Percentiles rank a stretch among this genome's conserved stretches.
phyloP scores from a whole-genome alignment of 257 asterid species.

The Fraxinus anomala region DNA sequence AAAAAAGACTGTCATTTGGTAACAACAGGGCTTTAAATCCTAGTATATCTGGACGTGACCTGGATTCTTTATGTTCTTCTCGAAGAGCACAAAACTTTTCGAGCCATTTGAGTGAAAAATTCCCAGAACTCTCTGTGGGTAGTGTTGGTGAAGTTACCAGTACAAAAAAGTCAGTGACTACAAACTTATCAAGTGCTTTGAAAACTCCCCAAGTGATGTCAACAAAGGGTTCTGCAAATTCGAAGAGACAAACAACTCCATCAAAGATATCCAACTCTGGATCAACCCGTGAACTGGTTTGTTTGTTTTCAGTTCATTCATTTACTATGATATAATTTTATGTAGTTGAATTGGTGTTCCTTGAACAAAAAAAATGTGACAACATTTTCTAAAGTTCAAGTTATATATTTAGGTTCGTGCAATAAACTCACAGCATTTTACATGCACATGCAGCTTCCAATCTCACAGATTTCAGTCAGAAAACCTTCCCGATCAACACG shows the following conservation, averaged over 20 bases:
- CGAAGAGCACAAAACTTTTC: constrained; percentile 42
- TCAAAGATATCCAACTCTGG: constrained; percentile 75
- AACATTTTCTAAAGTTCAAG: not conserved
- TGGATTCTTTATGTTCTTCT: constrained; percentile 55
- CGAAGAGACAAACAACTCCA: constrained; percentile 54
- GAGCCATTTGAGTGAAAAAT: constrained; percentile 43
- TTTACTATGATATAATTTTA: not conserved
- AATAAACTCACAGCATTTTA: constrained; percentile 5
- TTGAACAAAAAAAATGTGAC: not conserved
- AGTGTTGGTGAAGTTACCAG: constrained; percentile 49
- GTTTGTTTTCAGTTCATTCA: constrained; percentile 23
- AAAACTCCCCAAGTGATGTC: constrained; percentile 46
- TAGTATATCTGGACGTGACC: constrained; percentile 78
- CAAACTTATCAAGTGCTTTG: constrained; percentile 42
- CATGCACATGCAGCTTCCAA: constrained; percentile 68
- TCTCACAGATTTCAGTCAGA: constrained; percentile 70
- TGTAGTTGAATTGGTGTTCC: not conserved
- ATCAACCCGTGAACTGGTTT: constrained; percentile 91
- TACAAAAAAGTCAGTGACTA: constrained; percentile 35
- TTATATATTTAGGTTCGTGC: not conserved
- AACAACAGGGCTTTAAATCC: constrained; percentile 92
- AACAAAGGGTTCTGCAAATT: constrained; percentile 44
- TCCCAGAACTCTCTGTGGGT: constrained; percentile 48
- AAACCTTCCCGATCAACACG: constrained; percentile 57
- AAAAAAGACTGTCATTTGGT: constrained; percentile 68